Conservation (phyloP, 257 asterid genomes). For the Nicotiana otophora region DNA sequence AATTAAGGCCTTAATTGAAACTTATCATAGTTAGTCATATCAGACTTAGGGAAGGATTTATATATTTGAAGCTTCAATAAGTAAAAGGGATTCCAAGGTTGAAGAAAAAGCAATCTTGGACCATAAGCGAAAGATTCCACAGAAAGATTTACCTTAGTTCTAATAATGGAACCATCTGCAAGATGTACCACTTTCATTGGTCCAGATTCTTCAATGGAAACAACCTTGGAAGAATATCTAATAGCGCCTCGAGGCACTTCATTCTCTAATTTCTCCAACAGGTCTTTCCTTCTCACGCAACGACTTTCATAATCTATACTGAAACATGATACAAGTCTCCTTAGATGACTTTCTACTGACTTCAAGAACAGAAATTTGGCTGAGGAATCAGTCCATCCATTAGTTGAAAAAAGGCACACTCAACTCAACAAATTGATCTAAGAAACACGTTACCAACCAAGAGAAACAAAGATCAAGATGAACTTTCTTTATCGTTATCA, state of each 20-base stretch:
- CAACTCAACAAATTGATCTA: background rate
- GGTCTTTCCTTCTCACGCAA: slow-evolving; percentile 52
- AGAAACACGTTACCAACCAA: background rate
- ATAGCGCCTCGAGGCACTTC: slow-evolving; percentile 65
- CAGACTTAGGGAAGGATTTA: background rate
- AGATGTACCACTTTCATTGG: slow-evolving; percentile 56
- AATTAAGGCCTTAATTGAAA: slow-evolving; percentile 48
- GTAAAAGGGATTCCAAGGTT: background rate
- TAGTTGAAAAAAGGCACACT: background rate
- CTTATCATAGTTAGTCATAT: background rate
- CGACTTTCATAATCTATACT: slow-evolving; percentile 46
- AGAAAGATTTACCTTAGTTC: slow-evolving; percentile 42
- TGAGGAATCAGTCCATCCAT: background rate
- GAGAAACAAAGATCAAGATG: background rate
- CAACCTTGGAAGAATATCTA: slow-evolving; percentile 67
- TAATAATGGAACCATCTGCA: slow-evolving; percentile 57
- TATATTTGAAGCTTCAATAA: background rate
- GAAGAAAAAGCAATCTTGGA: background rate
- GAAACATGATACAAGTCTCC: slow-evolving; percentile 12
- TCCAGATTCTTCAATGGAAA: slow-evolving; percentile 59
- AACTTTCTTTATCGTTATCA: background rate
- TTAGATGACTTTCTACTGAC: background rate
- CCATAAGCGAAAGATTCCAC: background rate
- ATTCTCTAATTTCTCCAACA: slow-evolving; percentile 49
- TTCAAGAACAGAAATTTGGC: background rate